phyloP scores from a whole-genome alignment of 192 early-diverging fungal species.

The Dispira simplex region DNA sequence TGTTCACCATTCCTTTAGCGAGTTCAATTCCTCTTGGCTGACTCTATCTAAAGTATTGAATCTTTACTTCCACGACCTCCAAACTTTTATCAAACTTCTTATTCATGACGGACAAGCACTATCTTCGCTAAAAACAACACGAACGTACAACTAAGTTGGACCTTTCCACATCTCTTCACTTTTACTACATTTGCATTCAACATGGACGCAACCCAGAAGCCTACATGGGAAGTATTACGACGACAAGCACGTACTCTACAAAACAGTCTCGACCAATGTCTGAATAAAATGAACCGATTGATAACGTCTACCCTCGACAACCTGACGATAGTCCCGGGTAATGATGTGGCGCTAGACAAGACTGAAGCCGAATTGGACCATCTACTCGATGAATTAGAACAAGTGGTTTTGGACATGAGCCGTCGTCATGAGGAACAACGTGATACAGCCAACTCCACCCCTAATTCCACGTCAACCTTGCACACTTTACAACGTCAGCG shows the following conservation, averaged over 20 bases:
- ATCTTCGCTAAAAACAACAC: too few species aligned
- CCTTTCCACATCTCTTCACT: too few species aligned
- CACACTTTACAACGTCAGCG: background rate
- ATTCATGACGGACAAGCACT: too few species aligned
- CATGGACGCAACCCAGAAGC: too few species aligned
- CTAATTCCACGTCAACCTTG: background rate
- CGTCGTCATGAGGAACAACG: background rate
- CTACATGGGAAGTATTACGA: background rate
- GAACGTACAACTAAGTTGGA: too few species aligned
- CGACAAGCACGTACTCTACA: background rate
- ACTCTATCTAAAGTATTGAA: too few species aligned
- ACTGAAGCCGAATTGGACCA: background rate
- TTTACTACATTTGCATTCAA: too few species aligned
- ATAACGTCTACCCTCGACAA: background rate
- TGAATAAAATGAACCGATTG: background rate
- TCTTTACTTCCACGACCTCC: too few species aligned
- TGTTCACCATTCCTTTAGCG: too few species aligned
- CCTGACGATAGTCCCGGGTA: background rate
- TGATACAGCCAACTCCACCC: background rate
- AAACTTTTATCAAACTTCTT: too few species aligned
- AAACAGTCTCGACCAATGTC: background rate
- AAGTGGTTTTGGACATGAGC: background rate
- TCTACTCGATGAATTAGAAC: background rate
- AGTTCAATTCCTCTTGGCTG: too few species aligned
- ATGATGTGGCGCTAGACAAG: background rate